Conservation (phyloP, 495 filamentous ascomycete genomes). For the Lasiosphaeria miniovina region DNA sequence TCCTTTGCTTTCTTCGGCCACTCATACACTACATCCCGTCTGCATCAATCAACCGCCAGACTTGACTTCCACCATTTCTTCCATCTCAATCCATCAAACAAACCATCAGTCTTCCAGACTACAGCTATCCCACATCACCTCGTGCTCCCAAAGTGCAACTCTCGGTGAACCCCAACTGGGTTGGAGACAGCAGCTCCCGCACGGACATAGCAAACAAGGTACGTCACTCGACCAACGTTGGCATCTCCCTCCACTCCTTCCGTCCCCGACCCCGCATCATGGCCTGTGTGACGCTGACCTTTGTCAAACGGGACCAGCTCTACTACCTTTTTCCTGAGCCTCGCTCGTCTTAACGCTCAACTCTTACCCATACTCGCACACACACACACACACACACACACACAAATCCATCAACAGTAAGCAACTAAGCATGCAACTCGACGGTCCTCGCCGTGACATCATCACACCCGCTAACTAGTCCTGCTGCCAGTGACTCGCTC, state of each 20-base stretch:
- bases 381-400: not conserved
- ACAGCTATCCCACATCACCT: constrained; percentile 2
- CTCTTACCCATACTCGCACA: constrained; percentile 1
- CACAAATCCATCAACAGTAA: constrained; percentile 29
- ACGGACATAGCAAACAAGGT: not conserved
- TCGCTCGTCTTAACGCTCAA: not conserved
- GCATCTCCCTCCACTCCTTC: not conserved
- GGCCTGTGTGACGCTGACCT: constrained; percentile 10
- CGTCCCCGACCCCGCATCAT: constrained; percentile 15
- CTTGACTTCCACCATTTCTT: constrained; percentile 6
- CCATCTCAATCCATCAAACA: constrained; percentile 10
- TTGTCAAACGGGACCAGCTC: not conserved
- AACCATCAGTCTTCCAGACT: not conserved
- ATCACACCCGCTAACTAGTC: constrained; percentile 13
- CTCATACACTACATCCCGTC: constrained; percentile 4
- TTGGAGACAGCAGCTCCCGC: too few relatives aligned
- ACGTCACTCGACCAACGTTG: not conserved
- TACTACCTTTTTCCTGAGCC: not conserved
- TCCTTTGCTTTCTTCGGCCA: constrained; percentile 16
- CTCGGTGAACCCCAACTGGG: too few relatives aligned
- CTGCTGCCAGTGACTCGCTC: constrained; percentile 78
- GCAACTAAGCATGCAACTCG: not conserved
- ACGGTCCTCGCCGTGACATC: constrained; percentile 13
- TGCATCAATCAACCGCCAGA: constrained; percentile 9
- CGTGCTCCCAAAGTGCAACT: not conserved